These are phyloP conservation scores for Sphagnum tenellum DNA, from an alignment of 225 moss, liverwort and hornwort species.

Conservation along the genomic window DNA sequence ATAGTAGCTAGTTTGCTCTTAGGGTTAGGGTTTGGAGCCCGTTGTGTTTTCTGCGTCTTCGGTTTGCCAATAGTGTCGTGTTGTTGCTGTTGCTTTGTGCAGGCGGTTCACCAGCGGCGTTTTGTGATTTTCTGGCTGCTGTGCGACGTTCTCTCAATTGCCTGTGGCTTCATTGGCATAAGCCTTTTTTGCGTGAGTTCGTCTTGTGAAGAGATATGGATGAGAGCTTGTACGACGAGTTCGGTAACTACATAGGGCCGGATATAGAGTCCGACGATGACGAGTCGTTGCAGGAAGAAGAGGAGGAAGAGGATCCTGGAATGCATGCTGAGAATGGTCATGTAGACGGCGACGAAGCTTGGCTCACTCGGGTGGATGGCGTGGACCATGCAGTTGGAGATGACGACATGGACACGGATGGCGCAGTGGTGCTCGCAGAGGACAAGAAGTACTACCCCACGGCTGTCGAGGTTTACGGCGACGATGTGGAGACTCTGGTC, in stretches of 20 bases:
- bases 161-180: too few relatives aligned
- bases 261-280: constrained; percentile 81
- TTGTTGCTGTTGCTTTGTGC: too few relatives aligned
- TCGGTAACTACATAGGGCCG: constrained; percentile 96
- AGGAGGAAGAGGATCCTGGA: constrained; percentile 31
- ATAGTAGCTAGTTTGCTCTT: too few relatives aligned
- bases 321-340: constrained; percentile 37
- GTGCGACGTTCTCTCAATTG: too few relatives aligned
- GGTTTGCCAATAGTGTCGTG: too few relatives aligned
- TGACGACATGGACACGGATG: constrained; percentile 81
- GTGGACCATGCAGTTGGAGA: constrained; percentile 35
- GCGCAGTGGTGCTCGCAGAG: constrained; percentile 88
- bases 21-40: too few relatives aligned
- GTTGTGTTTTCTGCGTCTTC: too few relatives aligned
- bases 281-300: constrained; percentile 60
- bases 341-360: constrained; percentile 58
- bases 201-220: constrained; percentile 36
- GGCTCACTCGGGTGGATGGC: constrained; percentile 45
- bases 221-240: constrained; percentile 98
- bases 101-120: too few relatives aligned
- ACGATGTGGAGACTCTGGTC: constrained; percentile 91
- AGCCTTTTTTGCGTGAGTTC: too few relatives aligned
- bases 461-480: constrained; percentile 96
- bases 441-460: constrained; percentile 99
- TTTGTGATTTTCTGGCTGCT: too few relatives aligned